phyloP scores from a whole-genome alignment of 169 alveolate species.

The Plasmodium coatneyi region DNA sequence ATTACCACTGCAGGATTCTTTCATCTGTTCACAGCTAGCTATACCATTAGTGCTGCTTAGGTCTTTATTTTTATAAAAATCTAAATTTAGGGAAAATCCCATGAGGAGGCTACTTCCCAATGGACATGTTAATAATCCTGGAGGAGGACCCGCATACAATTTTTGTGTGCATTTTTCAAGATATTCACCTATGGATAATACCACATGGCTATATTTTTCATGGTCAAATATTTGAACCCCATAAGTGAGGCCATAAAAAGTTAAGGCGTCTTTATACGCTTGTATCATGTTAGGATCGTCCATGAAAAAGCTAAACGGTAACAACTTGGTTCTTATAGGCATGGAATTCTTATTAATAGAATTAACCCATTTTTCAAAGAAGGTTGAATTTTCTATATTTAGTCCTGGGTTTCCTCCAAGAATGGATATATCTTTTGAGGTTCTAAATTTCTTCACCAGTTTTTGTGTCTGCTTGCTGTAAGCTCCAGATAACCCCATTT shows the following conservation, averaged over 20 bases:
- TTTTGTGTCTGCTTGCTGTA: background rate
- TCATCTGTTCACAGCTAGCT: slow-evolving; percentile 80
- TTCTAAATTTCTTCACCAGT: slow-evolving; percentile 22
- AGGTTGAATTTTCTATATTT: slow-evolving; percentile 77
- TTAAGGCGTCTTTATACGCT: slow-evolving; percentile 74
- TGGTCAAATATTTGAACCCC: slow-evolving; percentile 55
- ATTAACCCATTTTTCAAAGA: slow-evolving; percentile 80
- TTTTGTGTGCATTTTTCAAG: slow-evolving; percentile 76
- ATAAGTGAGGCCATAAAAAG: slow-evolving; percentile 69
- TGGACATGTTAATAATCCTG: slow-evolving; percentile 89
- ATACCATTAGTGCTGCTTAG: slow-evolving; percentile 48
- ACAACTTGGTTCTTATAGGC: slow-evolving; percentile 84
- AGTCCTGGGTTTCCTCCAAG: slow-evolving; percentile 85
- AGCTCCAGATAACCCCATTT: slow-evolving; percentile 57
- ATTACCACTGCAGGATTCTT: slow-evolving; percentile 86
- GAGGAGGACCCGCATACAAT: slow-evolving; percentile 83
- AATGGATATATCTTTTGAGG: slow-evolving; percentile 74
- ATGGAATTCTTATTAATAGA: slow-evolving; percentile 81
- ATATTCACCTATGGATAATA: slow-evolving; percentile 66
- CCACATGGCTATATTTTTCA: slow-evolving; percentile 46
- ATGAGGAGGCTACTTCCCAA: slow-evolving; percentile 79
- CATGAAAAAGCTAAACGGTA: slow-evolving; percentile 77
- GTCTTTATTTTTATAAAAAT: slow-evolving; percentile 60
- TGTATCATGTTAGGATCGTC: slow-evolving; percentile 71
- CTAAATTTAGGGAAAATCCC: slow-evolving; percentile 84